Conservation (phyloP, 495 filamentous ascomycete genomes). For the Neurospora sublineolata region DNA sequence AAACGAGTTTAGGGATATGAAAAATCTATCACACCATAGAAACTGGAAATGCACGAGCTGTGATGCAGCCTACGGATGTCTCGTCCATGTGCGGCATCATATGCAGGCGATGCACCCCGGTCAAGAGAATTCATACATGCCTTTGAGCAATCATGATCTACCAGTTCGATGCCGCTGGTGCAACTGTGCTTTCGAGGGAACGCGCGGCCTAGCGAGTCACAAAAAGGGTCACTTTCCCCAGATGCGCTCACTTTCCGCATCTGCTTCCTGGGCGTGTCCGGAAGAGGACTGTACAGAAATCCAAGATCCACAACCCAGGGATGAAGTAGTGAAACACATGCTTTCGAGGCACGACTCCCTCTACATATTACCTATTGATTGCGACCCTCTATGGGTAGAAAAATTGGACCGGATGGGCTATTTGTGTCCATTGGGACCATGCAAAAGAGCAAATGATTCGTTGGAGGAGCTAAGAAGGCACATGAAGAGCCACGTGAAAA, state of each 20-base stretch:
- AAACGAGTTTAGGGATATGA: rapidly evolving
- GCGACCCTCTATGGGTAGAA: background rate
- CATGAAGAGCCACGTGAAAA: background rate
- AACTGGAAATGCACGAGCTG: background rate
- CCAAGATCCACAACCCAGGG: background rate
- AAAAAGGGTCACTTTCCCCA: too few relatives aligned
- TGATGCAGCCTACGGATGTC: background rate
- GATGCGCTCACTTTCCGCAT: too few relatives aligned
- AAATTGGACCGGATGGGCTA: background rate
- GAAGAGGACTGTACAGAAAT: background rate
- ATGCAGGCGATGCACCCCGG: background rate
- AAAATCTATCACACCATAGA: background rate
- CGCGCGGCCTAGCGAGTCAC: too few relatives aligned
- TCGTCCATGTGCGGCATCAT: background rate
- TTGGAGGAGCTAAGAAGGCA: background rate
- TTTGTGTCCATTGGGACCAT: rapidly evolving
- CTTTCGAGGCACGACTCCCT: background rate
- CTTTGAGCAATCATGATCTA: background rate
- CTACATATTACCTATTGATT: background rate
- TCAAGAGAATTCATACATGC: too few relatives aligned
- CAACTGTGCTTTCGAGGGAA: too few relatives aligned
- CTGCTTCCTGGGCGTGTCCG: background rate
- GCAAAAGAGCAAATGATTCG: background rate
- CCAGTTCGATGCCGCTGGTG: background rate
- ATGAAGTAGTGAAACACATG: background rate